These are phyloP conservation scores for Trichomonas vaginalis DNA, from an alignment of 208 protist genomes.

Conservation along the genomic window DNA sequence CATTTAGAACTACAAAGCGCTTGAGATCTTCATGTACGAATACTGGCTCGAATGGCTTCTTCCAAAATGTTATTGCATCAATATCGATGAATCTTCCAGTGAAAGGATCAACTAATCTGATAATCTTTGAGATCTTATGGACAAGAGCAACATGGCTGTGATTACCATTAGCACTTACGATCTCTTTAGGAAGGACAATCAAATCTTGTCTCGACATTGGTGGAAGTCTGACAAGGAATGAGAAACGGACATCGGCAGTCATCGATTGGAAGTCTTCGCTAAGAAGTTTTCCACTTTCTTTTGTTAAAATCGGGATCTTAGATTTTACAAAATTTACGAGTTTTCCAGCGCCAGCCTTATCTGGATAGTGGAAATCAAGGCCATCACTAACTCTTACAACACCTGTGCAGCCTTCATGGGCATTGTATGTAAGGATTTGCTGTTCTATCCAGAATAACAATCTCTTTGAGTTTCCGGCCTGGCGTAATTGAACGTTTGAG, in stretches of 20 bases:
- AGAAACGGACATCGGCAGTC: not conserved
- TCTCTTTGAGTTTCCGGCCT: not conserved
- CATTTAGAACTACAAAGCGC: not conserved
- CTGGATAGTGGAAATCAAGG: not conserved
- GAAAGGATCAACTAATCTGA: not conserved
- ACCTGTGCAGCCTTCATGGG: not conserved
- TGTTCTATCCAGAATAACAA: not conserved
- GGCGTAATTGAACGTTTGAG: not conserved
- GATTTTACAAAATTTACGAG: not conserved
- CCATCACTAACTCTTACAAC: not conserved
- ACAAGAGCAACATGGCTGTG: not conserved
- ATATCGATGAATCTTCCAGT: not conserved
- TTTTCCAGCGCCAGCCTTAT: not conserved
- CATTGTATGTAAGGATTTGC: not conserved
- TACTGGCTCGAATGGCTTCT: not conserved
- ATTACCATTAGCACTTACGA: not conserved
- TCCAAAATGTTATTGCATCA: not conserved
- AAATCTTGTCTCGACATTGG: not conserved
- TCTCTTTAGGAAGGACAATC: not conserved
- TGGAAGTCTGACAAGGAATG: not conserved
- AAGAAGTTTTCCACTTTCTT: not conserved
- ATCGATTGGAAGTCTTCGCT: not conserved
- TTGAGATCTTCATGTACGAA: not conserved
- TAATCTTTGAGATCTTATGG: not conserved
- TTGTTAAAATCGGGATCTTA: not conserved